Evolutionary conservation across 2,329 filamentous ascomycete genomes (phyloP).

Genomic region (Tolypocladium paradoxum): DNA sequence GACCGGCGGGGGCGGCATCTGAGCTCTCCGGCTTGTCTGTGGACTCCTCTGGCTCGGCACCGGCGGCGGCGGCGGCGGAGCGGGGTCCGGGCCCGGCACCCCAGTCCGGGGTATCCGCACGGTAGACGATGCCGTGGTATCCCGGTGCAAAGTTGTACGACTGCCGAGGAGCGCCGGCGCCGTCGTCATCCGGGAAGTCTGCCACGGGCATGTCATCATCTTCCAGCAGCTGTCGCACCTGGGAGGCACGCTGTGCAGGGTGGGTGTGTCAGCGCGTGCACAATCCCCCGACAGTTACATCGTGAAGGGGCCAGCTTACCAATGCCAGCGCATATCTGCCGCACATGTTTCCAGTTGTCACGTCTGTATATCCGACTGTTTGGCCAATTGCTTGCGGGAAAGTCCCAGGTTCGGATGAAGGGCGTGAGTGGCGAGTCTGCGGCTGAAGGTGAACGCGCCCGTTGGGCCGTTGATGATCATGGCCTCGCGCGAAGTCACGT

Average conservation of each 20-base stretch:
- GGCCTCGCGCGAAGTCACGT: not conserved
- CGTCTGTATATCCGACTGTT: not conserved
- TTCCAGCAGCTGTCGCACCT: slow-evolving; percentile 63
- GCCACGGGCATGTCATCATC: slow-evolving; percentile 64
- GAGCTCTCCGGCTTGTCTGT: not conserved
- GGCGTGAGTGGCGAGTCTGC: not conserved
- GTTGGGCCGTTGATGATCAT: too few species aligned
- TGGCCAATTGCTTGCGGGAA: not conserved
- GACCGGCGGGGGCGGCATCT: not conserved
- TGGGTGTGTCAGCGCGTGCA: not conserved
- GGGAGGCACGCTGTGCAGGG: slow-evolving; percentile 55
- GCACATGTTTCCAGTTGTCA: slow-evolving; percentile 17
- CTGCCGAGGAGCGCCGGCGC: slow-evolving; percentile 48
- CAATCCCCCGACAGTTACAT: not conserved
- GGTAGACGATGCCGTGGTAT: slow-evolving; percentile 75
- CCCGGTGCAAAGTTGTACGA: slow-evolving; percentile 92
- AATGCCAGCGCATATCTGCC: slow-evolving; percentile 25
- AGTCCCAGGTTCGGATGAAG: not conserved
- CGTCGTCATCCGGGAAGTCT: slow-evolving; percentile 61
- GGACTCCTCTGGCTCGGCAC: slow-evolving; percentile 1
- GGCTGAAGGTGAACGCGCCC: not conserved
- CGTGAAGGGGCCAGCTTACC: slow-evolving; percentile 12
- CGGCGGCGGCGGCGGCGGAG: not conserved
- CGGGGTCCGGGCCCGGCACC: slow-evolving; percentile 34
- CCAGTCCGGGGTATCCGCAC: slow-evolving; percentile 57